Evolutionary conservation across 805 yeast genomes (phyloP).

Genomic region (Suhomyces sp.): DNA sequence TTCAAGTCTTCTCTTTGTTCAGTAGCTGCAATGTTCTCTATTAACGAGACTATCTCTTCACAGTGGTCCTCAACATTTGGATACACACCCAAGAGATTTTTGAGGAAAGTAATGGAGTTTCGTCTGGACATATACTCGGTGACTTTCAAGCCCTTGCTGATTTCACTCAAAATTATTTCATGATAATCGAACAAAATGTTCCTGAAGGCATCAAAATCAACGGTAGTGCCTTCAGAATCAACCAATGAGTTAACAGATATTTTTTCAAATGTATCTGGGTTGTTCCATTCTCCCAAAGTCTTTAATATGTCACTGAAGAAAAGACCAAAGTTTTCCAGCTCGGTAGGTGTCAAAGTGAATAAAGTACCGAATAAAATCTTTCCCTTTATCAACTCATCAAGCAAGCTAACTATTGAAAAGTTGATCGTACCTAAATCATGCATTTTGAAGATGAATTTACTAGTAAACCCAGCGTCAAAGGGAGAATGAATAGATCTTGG

Average conservation of each 20-base stretch:
- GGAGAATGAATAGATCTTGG: constrained; percentile 81
- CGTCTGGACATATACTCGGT: constrained; percentile 74
- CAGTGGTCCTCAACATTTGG: constrained; percentile 73
- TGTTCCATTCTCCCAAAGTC: constrained; percentile 46
- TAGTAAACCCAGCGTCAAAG: constrained; percentile 72
- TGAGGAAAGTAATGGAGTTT: constrained; percentile 76
- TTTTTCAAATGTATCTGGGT: constrained; percentile 26
- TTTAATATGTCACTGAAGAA: constrained; percentile 60
- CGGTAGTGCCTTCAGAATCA: constrained; percentile 2
- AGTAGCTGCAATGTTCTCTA: constrained; percentile 46
- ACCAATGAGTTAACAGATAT: constrained; percentile 17
- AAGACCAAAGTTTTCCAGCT: constrained; percentile 79
- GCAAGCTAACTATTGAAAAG: constrained; percentile 36
- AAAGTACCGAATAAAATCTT: constrained; percentile 56
- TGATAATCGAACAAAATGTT: constrained; percentile 57
- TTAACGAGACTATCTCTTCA: constrained; percentile 43
- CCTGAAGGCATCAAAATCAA: constrained; percentile 35
- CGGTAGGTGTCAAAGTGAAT: constrained; percentile 68
- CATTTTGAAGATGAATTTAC: constrained; percentile 56
- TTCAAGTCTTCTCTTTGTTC: constrained; percentile 81
- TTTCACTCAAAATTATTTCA: constrained; percentile 41
- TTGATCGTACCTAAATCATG: constrained; percentile 39
- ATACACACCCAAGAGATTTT: constrained; percentile 58
- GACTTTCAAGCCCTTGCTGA: constrained; percentile 44
- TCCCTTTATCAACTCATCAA: constrained; percentile 49